A percentile compares a stretch with the other conserved stretches of the same genome.
These are phyloP conservation scores for Dillenia turbinata DNA, from an alignment of 164 flowering plant species.

Conservation along the genomic window DNA sequence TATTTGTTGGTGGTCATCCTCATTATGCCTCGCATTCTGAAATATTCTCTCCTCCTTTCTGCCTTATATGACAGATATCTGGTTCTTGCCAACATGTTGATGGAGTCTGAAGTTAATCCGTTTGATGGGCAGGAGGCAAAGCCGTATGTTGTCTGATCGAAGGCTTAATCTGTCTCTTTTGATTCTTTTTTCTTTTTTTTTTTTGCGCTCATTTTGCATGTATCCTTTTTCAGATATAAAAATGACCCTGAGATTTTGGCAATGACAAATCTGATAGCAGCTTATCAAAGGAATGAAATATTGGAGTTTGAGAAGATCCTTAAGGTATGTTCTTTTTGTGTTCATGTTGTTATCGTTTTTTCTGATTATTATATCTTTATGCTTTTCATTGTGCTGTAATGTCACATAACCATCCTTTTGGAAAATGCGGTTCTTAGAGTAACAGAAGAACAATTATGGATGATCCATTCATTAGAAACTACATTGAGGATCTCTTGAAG, in stretches of 20 bases:
- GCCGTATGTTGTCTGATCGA: conserved; percentile 56
- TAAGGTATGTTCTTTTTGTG: conserved; percentile 40
- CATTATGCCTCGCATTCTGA: no score
- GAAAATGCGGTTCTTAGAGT: conserved; percentile 46
- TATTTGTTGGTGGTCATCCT: no score
- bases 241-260: conserved; percentile 98
- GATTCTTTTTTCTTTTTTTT: background rate
- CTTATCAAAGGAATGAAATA: conserved; percentile 95
- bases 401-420: background rate
- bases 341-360: background rate
- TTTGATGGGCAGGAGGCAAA: conserved; percentile 99
- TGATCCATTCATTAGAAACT: conserved; percentile 89
- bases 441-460: conserved; percentile 98
- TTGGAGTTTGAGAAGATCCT: conserved; percentile 95
- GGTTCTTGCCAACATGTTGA: conserved; percentile 93
- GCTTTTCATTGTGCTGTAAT: background rate
- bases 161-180: background rate
- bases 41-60: background rate
- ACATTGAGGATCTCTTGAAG: conserved; percentile 93
- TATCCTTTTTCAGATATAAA: conserved; percentile 60
- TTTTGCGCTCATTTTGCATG: background rate
- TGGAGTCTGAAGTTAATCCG: conserved; percentile 99
- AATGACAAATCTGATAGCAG: conserved; percentile 98
- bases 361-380: background rate
- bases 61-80: conserved; percentile 45